A percentile compares a stretch with the other conserved stretches of the same genome.
These are phyloP conservation scores for Schizochytrium sp. DNA, from an alignment of 108 stramenopile genomes.

Conservation along the genomic window DNA sequence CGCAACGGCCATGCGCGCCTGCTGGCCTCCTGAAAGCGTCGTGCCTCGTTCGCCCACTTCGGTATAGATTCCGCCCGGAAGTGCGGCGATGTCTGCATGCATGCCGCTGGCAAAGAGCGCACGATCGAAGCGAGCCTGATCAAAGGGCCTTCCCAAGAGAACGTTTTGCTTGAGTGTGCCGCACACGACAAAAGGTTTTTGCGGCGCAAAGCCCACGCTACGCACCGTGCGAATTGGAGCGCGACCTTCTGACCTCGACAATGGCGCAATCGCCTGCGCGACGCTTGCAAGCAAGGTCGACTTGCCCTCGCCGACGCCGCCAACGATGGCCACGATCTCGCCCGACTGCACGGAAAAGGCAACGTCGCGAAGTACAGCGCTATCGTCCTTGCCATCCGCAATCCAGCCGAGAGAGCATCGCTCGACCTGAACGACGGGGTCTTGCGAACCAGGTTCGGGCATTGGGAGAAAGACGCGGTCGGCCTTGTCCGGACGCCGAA, in stretches of 20 bases:
- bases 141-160: neutral
- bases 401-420: neutral
- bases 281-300: neutral
- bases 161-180: constrained; percentile 24
- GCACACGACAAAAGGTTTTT: too few relatives aligned
- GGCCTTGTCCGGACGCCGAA: neutral
- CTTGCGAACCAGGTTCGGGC: neutral
- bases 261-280: neutral
- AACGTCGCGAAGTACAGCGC: neutral
- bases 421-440: neutral
- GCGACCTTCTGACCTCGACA: neutral
- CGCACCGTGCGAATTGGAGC: too few relatives aligned
- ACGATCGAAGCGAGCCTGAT: neutral
- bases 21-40: constrained; percentile 33
- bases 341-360: neutral
- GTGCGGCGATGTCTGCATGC: constrained; percentile 3
- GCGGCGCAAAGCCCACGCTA: too few relatives aligned
- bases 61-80: constrained; percentile 20
- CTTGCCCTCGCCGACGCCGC: neutral
- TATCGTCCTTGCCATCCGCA: neutral
- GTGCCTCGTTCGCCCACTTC: constrained; percentile 35
- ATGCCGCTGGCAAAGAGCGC: neutral
- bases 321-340: neutral
- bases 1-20: constrained; percentile 24
- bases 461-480: neutral